Percentiles rank a stretch among this genome's conserved stretches.
phyloP scores from a whole-genome alignment of 1,284 basidiomycete species.

The Trichosporon sp. region DNA sequence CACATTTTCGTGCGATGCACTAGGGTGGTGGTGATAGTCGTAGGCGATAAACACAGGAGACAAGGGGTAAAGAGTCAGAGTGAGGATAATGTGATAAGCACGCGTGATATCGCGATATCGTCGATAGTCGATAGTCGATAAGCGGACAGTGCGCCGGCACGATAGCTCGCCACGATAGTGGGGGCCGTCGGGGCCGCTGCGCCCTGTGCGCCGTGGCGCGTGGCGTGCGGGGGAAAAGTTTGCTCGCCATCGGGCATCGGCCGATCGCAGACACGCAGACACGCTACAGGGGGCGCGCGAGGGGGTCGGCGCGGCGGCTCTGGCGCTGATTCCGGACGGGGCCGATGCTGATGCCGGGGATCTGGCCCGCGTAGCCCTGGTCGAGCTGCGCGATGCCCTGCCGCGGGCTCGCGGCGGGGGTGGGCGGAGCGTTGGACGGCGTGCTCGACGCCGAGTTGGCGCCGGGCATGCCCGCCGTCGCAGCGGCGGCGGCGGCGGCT shows the following conservation, averaged over 20 bases:
- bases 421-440: background rate
- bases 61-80: background rate
- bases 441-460: background rate
- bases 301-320: background rate
- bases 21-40: too few species aligned
- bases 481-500: background rate
- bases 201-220: too few species aligned
- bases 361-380: background rate
- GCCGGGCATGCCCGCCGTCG: background rate
- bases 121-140: background rate
- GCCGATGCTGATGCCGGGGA: background rate
- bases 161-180: background rate
- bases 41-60: background rate
- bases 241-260: background rate
- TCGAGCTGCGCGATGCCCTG: slow-evolving; percentile 2
- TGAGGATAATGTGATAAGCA: background rate
- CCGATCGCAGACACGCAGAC: background rate
- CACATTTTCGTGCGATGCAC: background rate
- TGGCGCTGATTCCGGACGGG: background rate
- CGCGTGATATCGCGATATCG: background rate
- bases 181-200: background rate
- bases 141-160: background rate
- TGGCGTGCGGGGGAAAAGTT: too few species aligned
- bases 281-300: background rate
- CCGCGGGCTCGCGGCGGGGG: background rate